Conservation (phyloP, 2,329 filamentous ascomycete genomes). For the Beauveria sp. region DNA sequence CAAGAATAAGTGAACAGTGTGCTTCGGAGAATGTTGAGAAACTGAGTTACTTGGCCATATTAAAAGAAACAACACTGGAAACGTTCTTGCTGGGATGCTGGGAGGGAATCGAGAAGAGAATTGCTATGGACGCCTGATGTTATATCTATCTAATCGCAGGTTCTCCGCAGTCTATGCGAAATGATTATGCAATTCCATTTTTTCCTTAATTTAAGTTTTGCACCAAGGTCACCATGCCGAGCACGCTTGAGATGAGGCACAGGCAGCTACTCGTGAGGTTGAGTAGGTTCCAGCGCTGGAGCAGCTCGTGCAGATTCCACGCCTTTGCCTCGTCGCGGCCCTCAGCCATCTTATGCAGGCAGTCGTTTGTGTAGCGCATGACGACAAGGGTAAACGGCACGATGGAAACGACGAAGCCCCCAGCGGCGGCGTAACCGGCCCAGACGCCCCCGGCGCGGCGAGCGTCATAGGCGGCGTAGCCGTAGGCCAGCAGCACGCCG, state of each 20-base stretch:
- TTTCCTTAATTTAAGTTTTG: background rate
- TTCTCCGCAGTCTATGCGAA: too few relatives aligned
- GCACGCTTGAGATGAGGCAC: constrained; percentile 22
- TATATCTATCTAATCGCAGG: background rate
- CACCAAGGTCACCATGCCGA: constrained; percentile 12
- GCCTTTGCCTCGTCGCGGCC: constrained; percentile 13
- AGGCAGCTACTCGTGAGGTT: constrained; percentile 26
- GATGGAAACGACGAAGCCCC: constrained; percentile 26
- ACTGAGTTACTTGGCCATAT: background rate
- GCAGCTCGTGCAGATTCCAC: constrained; percentile 13
- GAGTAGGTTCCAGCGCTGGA: constrained; percentile 19
- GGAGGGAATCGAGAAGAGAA: background rate
- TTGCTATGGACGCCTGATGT: background rate
- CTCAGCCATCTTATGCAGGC: constrained; percentile 21
- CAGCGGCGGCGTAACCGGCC: constrained; percentile 27
- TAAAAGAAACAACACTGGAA: background rate
- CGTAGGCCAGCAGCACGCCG: constrained; percentile 26
- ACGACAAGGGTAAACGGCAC: constrained; percentile 32
- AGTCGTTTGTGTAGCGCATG: constrained; percentile 30
- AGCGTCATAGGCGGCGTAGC: constrained; percentile 29
- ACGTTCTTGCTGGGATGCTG: background rate
- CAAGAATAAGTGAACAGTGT: background rate
- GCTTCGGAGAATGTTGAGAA: too few relatives aligned
- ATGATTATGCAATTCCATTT: background rate
- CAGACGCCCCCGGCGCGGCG: constrained; percentile 21